Base-by-base conservation (phyloP, 176 grass and related monocot genomes). In the Microstegium vimineum region DNA sequence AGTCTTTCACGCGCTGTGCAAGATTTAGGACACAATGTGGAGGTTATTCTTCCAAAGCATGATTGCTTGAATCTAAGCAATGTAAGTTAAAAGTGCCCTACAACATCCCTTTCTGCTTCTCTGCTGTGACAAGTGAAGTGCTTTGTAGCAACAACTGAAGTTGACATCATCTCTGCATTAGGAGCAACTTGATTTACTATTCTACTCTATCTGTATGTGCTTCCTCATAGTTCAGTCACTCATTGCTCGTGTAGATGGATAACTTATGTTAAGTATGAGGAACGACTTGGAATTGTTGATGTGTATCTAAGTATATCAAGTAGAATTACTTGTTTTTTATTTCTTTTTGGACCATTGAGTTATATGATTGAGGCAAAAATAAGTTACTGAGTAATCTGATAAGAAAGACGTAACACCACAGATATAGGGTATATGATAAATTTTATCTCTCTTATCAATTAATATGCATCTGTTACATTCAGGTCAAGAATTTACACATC, bases 1-100 rank as follows among this genome's bases (percentile, higher is more conserved):
- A 98, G 95, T 83, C 90, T 98, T 90, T 98, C 92, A 74, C 92
- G 95, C 38, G 95, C 95, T 72, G 90, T 98, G 66, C 95, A 90
- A 90, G 95, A 98, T 87, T 84, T 98, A 78, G 95, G 95, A 23
- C 92, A 98, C 73, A 87, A 77, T 34, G 90, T 98, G 71, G 90
- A 98, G 75, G 84, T 98, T 83, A 88, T 98, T 93, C 66, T 98
- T 77, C 92, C 92, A 81, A 98, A 98, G 69, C 87, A 98, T 23
- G 86, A 90, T 38, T 94, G 84, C 66, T 82, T 98, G 74, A 88
- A 98, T 78, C 81, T 93, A 38, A 94, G 75, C 75, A 87, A 79
- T 90, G 95, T 98, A 91, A 94, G 95, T 89, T 85, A 10, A 85
- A 75, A 73, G 16, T 75, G 34, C 35, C 61, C 7, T 66, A 72